Evolutionary conservation across 2,329 filamentous ascomycete genomes (phyloP).

Genomic region (Fusarium musae): DNA sequence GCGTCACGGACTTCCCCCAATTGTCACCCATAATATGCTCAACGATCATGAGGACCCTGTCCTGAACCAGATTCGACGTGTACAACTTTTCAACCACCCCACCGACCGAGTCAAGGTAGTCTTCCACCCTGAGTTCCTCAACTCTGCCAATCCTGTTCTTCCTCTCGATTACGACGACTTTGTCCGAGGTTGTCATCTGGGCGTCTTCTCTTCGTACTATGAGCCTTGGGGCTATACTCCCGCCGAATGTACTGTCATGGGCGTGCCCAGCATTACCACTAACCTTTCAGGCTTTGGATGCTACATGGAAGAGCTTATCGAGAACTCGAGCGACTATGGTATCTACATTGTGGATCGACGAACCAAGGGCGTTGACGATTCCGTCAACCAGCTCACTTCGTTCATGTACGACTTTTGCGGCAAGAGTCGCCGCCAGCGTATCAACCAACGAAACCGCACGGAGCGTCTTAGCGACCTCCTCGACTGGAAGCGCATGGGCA

Average conservation of each 20-base stretch:
- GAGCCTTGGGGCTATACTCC: slow-evolving; percentile 99
- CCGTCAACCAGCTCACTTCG: slow-evolving; percentile 91
- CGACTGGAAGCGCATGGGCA: slow-evolving; percentile 99
- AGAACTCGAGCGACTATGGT: slow-evolving; percentile 97
- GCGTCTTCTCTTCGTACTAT: slow-evolving; percentile 97
- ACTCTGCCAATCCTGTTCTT: slow-evolving; percentile 92
- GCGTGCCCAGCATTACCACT: slow-evolving; percentile 96
- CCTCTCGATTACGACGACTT: slow-evolving; percentile 99
- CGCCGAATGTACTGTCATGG: slow-evolving; percentile 98
- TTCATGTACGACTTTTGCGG: slow-evolving; percentile 90
- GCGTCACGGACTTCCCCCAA: slow-evolving; percentile 86
- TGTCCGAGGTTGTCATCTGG: slow-evolving; percentile 94
- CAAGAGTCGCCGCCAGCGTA: slow-evolving; percentile 95
- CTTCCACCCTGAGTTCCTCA: slow-evolving; percentile 98
- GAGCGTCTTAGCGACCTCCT: slow-evolving; percentile 94
- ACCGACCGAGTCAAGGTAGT: slow-evolving; percentile 96
- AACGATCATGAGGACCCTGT: slow-evolving; percentile 95
- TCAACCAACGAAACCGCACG: slow-evolving; percentile 98
- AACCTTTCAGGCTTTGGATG: slow-evolving; percentile 98
- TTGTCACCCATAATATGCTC: slow-evolving; percentile 98
- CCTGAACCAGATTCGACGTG: slow-evolving; percentile 92
- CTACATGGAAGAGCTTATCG: slow-evolving; percentile 99
- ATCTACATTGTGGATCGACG: slow-evolving; percentile 99
- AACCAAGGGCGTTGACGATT: slow-evolving; percentile 95
- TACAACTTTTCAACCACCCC: slow-evolving; percentile 96